A percentile compares a stretch with the other conserved stretches of the same genome.
These are phyloP conservation scores for Russula vinacea DNA, from an alignment of 768 basidiomycete species.

Conservation along the genomic window DNA sequence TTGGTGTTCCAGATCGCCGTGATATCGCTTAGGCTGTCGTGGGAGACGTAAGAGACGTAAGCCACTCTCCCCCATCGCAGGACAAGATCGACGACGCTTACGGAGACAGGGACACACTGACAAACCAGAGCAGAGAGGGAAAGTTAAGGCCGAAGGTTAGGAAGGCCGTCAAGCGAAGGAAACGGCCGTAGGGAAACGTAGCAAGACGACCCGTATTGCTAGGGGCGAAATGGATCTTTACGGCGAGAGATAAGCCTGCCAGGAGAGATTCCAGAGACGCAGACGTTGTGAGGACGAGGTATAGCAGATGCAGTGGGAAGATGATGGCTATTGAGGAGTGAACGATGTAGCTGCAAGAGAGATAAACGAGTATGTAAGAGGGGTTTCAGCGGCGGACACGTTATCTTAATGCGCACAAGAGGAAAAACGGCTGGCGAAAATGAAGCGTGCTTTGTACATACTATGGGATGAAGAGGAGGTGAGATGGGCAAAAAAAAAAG, in stretches of 20 bases:
- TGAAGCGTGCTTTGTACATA: constrained; percentile 73
- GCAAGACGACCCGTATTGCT: constrained; percentile 1
- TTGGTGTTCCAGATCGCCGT: constrained; percentile 83
- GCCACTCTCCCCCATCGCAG: not conserved
- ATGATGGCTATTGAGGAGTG: constrained; percentile 77
- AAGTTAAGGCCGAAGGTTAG: constrained; percentile 58
- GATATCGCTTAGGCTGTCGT: constrained; percentile 69
- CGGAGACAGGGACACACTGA: constrained; percentile 66
- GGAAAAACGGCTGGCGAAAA: constrained; percentile 85
- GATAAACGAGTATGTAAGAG: constrained; percentile 1
- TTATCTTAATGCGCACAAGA: constrained; percentile 57
- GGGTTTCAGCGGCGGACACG: not conserved
- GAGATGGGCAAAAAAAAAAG: not conserved
- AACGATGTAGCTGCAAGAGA: constrained; percentile 67
- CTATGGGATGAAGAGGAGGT: constrained; percentile 38
- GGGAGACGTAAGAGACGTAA: not conserved
- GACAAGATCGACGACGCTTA: constrained; percentile 41
- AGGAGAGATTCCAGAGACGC: constrained; percentile 50
- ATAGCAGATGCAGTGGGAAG: constrained; percentile 77
- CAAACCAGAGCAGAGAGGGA: constrained; percentile 74
- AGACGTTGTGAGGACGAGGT: constrained; percentile 52
- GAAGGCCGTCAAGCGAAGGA: constrained; percentile 36
- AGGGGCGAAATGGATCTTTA: constrained; percentile 38
- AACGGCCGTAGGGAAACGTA: constrained; percentile 37
- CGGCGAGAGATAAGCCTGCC: constrained; percentile 49